Evolutionary conservation across 345 rosid species (phyloP).

Genomic region (Gossypium sturtianum): DNA sequence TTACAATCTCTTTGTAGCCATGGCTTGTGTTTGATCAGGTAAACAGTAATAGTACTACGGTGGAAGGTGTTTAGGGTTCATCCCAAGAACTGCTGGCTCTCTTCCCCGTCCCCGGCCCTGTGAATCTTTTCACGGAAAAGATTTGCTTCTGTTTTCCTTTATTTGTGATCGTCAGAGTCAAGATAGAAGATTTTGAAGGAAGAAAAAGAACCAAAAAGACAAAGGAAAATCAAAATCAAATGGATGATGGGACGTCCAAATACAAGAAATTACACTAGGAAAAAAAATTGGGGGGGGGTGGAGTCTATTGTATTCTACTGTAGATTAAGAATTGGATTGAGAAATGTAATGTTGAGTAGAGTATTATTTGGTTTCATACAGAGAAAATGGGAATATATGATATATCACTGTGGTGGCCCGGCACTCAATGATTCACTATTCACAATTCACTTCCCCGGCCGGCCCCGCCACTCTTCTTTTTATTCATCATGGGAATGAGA

Average conservation of each 20-base stretch:
- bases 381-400: not conserved
- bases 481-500: not conserved
- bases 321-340: not conserved
- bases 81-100: not conserved
- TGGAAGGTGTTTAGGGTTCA: not conserved
- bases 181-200: not conserved
- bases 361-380: not conserved
- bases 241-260: conserved; percentile 6
- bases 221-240: not conserved
- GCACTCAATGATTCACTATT: conserved; percentile 12
- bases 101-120: not conserved
- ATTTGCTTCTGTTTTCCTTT: not conserved
- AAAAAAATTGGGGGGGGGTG: not conserved
- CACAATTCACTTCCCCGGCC: conserved; percentile 14
- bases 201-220: not conserved
- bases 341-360: not conserved
- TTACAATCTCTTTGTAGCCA: not conserved
- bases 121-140: conserved; percentile 3
- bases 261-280: not conserved
- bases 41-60: not conserved
- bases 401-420: conserved; percentile 27
- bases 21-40: conserved; percentile 5
- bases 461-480: conserved; percentile 25
- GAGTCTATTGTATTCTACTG: not conserved
- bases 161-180: not conserved